Evolutionary conservation across 352 stramenopile species (phyloP).

Genomic region (Phytopythium mirpurense): DNA sequence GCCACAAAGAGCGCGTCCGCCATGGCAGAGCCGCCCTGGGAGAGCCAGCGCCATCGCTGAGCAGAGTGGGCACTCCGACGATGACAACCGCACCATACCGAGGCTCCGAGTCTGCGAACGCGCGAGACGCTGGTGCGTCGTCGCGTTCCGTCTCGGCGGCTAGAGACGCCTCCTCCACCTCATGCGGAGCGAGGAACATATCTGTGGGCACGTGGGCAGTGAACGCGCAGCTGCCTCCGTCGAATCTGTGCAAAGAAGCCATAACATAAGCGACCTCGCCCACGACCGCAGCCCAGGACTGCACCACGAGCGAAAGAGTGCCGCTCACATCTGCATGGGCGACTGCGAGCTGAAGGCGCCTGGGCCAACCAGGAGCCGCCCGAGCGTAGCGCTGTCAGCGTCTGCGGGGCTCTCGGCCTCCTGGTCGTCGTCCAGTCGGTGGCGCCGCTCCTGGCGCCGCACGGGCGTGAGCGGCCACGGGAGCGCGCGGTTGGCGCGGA

Average conservation of each 20-base stretch:
- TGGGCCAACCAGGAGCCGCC: conserved; percentile 5
- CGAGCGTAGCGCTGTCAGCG: neutral
- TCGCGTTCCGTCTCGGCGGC: conserved; percentile 12
- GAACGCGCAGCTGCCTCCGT: conserved; percentile 3
- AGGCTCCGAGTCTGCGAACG: neutral
- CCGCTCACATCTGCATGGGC: conserved; percentile 10
- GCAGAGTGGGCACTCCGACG: conserved; percentile 13
- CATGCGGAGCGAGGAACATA: neutral
- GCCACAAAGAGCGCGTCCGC: neutral
- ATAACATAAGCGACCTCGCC: no score
- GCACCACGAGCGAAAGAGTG: no score
- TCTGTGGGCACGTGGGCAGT: conserved; percentile 7
- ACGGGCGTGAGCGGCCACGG: conserved; percentile 21
- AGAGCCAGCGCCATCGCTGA: conserved; percentile 1
- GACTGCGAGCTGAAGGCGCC: conserved; percentile 12
- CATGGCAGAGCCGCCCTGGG: conserved; percentile 3
- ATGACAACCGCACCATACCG: conserved; percentile 30
- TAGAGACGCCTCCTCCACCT: conserved; percentile 11
- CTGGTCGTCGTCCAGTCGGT: conserved; percentile 23
- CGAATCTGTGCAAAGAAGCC: conserved; percentile 9
- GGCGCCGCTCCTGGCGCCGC: conserved; percentile 13
- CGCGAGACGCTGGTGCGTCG: neutral
- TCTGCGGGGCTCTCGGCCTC: neutral
- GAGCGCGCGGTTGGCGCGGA: conserved; percentile 12
- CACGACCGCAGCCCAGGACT: no score